phyloP scores from a whole-genome alignment of 2,329 filamentous ascomycete genomes.

The Pezicula rhizophila region DNA sequence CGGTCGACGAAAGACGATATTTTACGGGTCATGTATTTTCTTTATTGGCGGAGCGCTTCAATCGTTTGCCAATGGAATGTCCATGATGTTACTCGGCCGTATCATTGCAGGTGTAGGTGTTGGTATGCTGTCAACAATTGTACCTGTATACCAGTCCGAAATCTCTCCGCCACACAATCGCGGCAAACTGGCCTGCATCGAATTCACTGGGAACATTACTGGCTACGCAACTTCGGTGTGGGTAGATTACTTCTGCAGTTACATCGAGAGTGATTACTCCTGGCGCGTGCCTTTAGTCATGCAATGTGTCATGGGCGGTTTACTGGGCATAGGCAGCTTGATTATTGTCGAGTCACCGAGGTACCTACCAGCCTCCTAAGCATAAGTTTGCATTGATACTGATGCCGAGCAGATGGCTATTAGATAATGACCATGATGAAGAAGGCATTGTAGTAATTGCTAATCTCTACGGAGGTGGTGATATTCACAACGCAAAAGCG shows the following conservation, averaged over 20 bases:
- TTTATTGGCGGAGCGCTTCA: slow-evolving; percentile 78
- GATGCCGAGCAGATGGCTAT: slow-evolving; percentile 68
- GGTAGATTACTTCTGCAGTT: slow-evolving; percentile 97
- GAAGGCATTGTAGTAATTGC: slow-evolving; percentile 98
- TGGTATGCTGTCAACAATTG: slow-evolving; percentile 83
- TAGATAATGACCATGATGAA: slow-evolving; percentile 97
- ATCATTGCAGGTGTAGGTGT: slow-evolving; percentile 82
- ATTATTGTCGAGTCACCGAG: slow-evolving; percentile 94
- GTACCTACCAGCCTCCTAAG: slow-evolving; percentile 35
- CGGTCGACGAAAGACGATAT: slow-evolving; percentile 80
- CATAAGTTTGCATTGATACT: slow-evolving; percentile 7
- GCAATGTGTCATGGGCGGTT: slow-evolving; percentile 89
- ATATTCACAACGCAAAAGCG: slow-evolving; percentile 88
- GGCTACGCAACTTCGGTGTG: slow-evolving; percentile 95
- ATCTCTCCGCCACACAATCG: slow-evolving; percentile 95
- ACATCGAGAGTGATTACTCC: slow-evolving; percentile 75
- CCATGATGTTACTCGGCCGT: slow-evolving; percentile 82
- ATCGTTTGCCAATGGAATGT: slow-evolving; percentile 73
- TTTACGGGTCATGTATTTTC: slow-evolving; percentile 91
- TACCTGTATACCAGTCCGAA: slow-evolving; percentile 90
- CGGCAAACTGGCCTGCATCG: slow-evolving; percentile 92
- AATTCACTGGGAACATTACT: slow-evolving; percentile 95
- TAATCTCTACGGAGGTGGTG: slow-evolving; percentile 91
- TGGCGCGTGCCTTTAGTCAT: slow-evolving; percentile 87
- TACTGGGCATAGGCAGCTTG: slow-evolving; percentile 80